Conservation (phyloP, 192 early-diverging fungal species). For the Paraglomus brasilianum region DNA sequence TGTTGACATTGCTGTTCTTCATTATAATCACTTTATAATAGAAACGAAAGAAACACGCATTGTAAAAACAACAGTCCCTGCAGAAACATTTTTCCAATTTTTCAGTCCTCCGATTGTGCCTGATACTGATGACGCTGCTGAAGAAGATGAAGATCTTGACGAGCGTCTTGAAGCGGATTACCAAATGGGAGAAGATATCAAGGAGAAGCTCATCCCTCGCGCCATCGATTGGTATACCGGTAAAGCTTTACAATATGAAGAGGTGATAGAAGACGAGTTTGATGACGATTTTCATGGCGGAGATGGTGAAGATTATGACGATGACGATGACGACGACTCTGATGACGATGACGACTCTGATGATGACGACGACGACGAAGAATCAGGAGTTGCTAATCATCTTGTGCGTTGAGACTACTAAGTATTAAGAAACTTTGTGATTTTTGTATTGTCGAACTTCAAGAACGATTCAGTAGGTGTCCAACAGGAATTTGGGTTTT, state of each 20-base stretch:
- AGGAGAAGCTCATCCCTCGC: slow-evolving; percentile 94
- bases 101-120: slow-evolving; percentile 83
- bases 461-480: slow-evolving; percentile 3
- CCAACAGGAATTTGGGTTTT: neutral
- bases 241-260: slow-evolving; percentile 87
- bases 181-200: slow-evolving; percentile 96
- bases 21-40: slow-evolving; percentile 20
- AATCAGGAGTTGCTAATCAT: neutral
- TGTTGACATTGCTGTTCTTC: neutral
- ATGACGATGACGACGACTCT: slow-evolving; percentile 41
- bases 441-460: neutral
- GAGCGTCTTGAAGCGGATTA: slow-evolving; percentile 91
- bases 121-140: slow-evolving; percentile 71
- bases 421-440: neutral
- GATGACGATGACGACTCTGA: slow-evolving; percentile 47
- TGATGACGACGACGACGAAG: slow-evolving; percentile 32
- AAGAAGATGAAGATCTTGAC: slow-evolving; percentile 77
- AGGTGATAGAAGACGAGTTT: slow-evolving; percentile 32
- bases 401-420: neutral
- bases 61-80: slow-evolving; percentile 94
- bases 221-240: slow-evolving; percentile 99
- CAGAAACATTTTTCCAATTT: slow-evolving; percentile 98
- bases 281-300: slow-evolving; percentile 32
- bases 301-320: slow-evolving; percentile 34
- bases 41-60: slow-evolving; percentile 97